Evolutionary conservation across 2,329 filamentous ascomycete genomes (phyloP).

Genomic region (Lecanicillium sp.): DNA sequence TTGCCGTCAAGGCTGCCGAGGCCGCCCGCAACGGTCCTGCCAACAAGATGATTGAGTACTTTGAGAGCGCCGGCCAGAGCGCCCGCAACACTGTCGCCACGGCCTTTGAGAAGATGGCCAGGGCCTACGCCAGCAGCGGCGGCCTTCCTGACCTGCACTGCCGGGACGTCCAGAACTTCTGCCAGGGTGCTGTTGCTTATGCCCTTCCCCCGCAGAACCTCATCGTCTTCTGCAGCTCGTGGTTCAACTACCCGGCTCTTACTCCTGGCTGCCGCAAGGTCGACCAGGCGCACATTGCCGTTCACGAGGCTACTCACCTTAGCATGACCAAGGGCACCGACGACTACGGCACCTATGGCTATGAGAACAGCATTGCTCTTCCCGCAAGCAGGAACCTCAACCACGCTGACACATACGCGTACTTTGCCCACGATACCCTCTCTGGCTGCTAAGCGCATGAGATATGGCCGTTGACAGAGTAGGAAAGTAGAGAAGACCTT

Average conservation of each 20-base stretch:
- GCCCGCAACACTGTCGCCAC: slow-evolving; percentile 37
- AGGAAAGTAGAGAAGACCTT: neutral
- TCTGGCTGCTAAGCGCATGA: slow-evolving; percentile 4
- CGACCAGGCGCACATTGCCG: slow-evolving; percentile 39
- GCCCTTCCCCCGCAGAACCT: slow-evolving; percentile 41
- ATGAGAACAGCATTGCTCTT: slow-evolving; percentile 39
- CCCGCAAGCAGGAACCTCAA: slow-evolving; percentile 36
- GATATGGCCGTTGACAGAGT: neutral
- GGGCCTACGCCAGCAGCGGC: slow-evolving; percentile 23
- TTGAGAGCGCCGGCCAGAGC: slow-evolving; percentile 39
- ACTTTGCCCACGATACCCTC: slow-evolving; percentile 1
- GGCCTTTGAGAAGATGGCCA: slow-evolving; percentile 36
- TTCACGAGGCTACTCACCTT: slow-evolving; percentile 56
- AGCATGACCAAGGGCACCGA: slow-evolving; percentile 43
- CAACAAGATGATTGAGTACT: slow-evolving; percentile 45
- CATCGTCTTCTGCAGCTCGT: slow-evolving; percentile 45
- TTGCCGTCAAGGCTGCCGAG: slow-evolving; percentile 41
- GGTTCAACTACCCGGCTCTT: slow-evolving; percentile 43
- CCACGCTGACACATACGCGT: slow-evolving; percentile 48
- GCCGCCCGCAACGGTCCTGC: slow-evolving; percentile 38
- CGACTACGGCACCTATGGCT: slow-evolving; percentile 41
- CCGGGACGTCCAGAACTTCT: slow-evolving; percentile 9
- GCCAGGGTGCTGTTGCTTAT: slow-evolving; percentile 42
- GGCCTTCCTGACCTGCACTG: slow-evolving; percentile 5
- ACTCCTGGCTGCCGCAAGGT: slow-evolving; percentile 46